A percentile compares a stretch with the other conserved stretches of the same genome.
phyloP scores from a whole-genome alignment of 192 early-diverging fungal species.

The Spinellus fusiger region DNA sequence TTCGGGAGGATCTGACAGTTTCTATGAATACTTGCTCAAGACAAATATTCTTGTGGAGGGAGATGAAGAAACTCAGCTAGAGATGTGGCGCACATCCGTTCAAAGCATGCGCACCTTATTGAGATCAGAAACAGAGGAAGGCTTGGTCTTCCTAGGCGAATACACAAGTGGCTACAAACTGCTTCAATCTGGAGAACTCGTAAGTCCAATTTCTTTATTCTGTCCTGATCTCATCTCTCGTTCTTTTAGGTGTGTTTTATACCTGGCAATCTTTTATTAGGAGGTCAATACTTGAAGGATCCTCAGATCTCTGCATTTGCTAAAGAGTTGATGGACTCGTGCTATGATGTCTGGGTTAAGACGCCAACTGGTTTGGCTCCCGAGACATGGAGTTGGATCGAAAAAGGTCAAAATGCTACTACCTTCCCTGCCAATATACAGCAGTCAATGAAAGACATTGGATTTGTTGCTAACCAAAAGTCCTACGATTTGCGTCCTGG shows the following conservation, averaged over 20 bases:
- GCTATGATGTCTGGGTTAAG: constrained; percentile 37
- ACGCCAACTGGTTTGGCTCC: constrained; percentile 47
- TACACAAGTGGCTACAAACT: constrained; percentile 4
- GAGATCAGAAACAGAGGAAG: constrained; percentile 11
- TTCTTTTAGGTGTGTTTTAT: constrained; percentile 47
- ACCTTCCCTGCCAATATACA: constrained; percentile 5
- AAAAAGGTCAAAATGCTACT: neutral
- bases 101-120: constrained; percentile 19
- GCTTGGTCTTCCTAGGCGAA: constrained; percentile 14
- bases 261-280: constrained; percentile 45
- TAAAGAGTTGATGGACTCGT: constrained; percentile 36
- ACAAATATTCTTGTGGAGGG: constrained; percentile 43
- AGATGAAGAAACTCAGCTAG: constrained; percentile 20
- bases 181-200: constrained; percentile 27
- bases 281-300: constrained; percentile 38
- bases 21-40: constrained; percentile 60
- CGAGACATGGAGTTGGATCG: constrained; percentile 37
- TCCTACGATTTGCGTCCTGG: constrained; percentile 47
- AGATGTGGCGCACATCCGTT: constrained; percentile 31
- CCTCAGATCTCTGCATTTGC: constrained; percentile 29
- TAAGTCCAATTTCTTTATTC: constrained; percentile 1
- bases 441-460: neutral
- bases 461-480: neutral
- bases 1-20: constrained; percentile 47
- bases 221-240: neutral